Evolutionary conservation across 2,329 filamentous ascomycete genomes (phyloP), one percentile per base, ranked within the genome.

Genomic region (Diaporthe sp.): DNA sequence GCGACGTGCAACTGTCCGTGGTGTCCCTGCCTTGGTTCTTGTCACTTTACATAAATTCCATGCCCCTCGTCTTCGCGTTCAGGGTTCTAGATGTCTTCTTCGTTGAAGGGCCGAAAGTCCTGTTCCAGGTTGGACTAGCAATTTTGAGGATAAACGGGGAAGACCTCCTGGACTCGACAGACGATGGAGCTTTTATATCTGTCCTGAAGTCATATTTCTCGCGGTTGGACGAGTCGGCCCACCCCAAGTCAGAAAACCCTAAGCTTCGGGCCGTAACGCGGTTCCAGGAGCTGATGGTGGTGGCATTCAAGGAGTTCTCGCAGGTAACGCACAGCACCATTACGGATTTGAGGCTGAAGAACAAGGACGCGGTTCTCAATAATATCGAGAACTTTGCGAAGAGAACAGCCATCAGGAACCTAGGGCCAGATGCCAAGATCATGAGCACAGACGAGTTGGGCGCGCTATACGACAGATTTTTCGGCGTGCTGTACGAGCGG

Each of bases 311-410:
- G 80, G 97, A 99, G 82, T 99, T 99, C 82, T 94, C 96, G 0
- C 95, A 93, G 55, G 98, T 99, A 79, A 99, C 97, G 0, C 96
- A 99, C 82, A 93, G 92, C 81, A 98, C 93, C 69, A 96, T 99
- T 76, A 94, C 94, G 0, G 97, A 98, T 78, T 90, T 97, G 81
- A 92, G 97, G 31, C 89, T 94, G 55, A 98, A 96, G 84, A 97
- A 98, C 85, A 98, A 98, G 84, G 95, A 97, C 81, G 93, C 94
- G 0, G 97, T 99, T 44, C 88, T 99, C 74, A 95, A 95, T 83
- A 98, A 96, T 78, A 98, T 99, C 81, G 97, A 98, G 85, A 98
- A 92, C 79, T 99, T 99, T 81, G 95, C 97, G 71, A 99, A 98
- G 86, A 92, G 97, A 78, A 99, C 97, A 3, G 97, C 96, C 1